Conservation (phyloP, 257 asterid genomes). For the Penstemon newberryi region DNA sequence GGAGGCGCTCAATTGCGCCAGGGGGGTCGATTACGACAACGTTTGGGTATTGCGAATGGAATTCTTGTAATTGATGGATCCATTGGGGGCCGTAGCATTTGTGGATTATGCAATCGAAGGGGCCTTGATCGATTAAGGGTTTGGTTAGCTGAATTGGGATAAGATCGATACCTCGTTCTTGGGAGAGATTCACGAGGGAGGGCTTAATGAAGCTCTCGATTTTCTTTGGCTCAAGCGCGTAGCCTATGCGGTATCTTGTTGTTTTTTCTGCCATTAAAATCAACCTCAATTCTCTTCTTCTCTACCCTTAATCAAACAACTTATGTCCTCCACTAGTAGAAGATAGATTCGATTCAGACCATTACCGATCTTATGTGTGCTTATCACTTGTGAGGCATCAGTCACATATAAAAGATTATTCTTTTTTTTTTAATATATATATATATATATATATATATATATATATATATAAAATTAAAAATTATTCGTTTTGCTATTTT, state of each 20-base stretch:
- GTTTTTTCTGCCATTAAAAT: conserved; percentile 20
- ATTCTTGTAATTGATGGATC: conserved; percentile 45
- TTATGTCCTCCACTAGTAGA: no score
- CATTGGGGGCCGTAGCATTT: conserved; percentile 55
- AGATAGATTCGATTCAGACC: no score
- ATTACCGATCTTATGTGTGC: no score
- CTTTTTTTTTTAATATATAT: no score
- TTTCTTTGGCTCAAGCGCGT: conserved; percentile 70
- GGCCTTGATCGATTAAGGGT: conserved; percentile 62
- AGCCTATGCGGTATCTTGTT: conserved; percentile 50
- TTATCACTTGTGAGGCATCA: no score
- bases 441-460: no score
- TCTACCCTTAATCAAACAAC: no score
- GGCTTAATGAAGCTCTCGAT: conserved; percentile 55
- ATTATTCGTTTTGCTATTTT: no score
- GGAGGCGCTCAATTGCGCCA: conserved; percentile 58
- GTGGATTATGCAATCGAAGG: conserved; percentile 71
- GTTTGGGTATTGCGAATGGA: conserved; percentile 40
- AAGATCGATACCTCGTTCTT: conserved; percentile 55
- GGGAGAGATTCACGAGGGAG: conserved; percentile 55
- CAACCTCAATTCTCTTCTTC: conserved; percentile 4
- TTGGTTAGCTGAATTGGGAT: conserved; percentile 42
- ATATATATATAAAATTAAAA: no score
- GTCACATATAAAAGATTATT: no score
- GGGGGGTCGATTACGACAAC: conserved; percentile 57